Evolutionary conservation across 2,329 filamentous ascomycete species (phyloP), one percentile per base, ranked within the genome.

Genomic region (Aspergillus brunneoviolaceus): DNA sequence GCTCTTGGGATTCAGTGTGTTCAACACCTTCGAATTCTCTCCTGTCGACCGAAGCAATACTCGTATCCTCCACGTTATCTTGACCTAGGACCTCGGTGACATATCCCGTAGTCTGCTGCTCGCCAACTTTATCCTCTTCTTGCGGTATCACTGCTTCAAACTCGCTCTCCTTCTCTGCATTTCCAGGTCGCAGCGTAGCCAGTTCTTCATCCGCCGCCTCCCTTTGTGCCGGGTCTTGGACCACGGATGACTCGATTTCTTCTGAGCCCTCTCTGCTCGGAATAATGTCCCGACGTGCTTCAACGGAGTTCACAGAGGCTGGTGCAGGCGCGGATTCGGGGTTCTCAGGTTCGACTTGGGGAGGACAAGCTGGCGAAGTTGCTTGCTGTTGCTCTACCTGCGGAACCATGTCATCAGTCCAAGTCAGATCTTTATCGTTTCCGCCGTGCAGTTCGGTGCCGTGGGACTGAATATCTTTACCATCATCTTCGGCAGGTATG

Each of bases 401-500:
- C 74, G 72, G 72, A 75, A 76, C 69, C 69, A 72, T 73, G 65
- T 76, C 67, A 78, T 79, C 76, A 78, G 76, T 78, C 76, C 74
- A 77, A 75, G 71, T 70, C 67, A 74, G 65, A 69, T 72, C 67
- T 68, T 76, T 72, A 70, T 72, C 71, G 67, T 65, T 71, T 59
- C 66, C 69, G 70, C 69, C 70, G 68, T 70, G 70, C 62, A 70
- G 69, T 66, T 71, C 71, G 62, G 66, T 72, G 71, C 73, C 76
- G 71, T 74, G 76, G 72, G 72, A 74, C 74, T 77, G 76, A 73
- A 75, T 72, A 66, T 79, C 75, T 76, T 78, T 78, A 78, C 76
- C 76, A 70, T 79, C 75, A 70, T 74, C 69, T 71, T 77, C 73
- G 70, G 69, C 70, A 72, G 72, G 71, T 63, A 67, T 66, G 66